Evolutionary conservation across 441 rosid species (phyloP), one percentile per base, ranked within the genome.

Genomic region (Capsella rubella): DNA sequence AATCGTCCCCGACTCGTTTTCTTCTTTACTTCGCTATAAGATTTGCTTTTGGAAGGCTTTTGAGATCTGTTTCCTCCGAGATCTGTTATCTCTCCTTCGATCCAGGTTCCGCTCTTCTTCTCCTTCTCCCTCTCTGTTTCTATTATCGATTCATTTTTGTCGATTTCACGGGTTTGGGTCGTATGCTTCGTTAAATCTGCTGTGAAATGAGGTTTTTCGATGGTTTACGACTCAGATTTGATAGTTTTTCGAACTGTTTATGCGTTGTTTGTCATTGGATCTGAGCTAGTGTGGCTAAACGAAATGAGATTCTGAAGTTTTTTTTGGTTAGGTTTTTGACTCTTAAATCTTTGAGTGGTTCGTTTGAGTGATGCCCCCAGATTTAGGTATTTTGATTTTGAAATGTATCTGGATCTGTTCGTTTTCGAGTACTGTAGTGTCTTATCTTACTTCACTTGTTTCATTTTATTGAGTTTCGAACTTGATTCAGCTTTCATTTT

Each of bases 81-180:
- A 67, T 75, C 75, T 69, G 52, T 28, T 8, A 14, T 34, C 45
- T 11, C 45, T 25, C 16, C 18, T 4, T 53, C 65, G 32, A 46
- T 42, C 16, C 40, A 70, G 80, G 80, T 77, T 56, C 43, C 29
- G 5, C 52, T 75, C 74, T 58, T 64, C 71, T 46, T 35, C 67
- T 58, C 12, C 18, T 12, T 40, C 45, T n/a, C 12, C 45, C 14
- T 29, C 72, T 71, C 13, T 3, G n/a, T 29, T 58, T 47, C 62
- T 15, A 0, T 21, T 21, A 64, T 12, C 55, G 54, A 12, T 52
- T 69, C n/a, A n/a, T n/a, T n/a, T n/a, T n/a, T n/a, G 25, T 50
- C 59, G 67, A 35, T 60, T 39, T 45, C n/a, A 56, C 34, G 64
- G 55, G 25, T 34, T 32, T 34, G 29, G 1, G 37, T 53, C 16